Base-by-base conservation (phyloP, 1,284 basidiomycete species). In the Ustilago nuda region DNA sequence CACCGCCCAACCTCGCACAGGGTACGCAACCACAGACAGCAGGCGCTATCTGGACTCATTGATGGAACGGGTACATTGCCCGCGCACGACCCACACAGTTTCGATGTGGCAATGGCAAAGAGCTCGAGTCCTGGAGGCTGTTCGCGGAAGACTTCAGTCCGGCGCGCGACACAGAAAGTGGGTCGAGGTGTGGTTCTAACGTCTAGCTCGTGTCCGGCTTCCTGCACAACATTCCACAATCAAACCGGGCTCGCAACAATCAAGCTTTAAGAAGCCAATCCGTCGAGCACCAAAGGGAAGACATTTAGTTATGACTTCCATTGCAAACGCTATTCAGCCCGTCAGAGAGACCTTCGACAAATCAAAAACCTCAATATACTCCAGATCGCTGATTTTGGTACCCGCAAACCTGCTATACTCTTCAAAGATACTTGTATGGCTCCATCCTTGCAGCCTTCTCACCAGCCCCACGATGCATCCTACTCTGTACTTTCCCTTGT, bases 401-500 rank as follows among this genome's bases (percentile, higher is more conserved):
- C 82, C 82, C 2, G 82, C 82, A 60, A 85, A 84, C 5, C 83
- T 62, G 11, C 76, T 79, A 43, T 83, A 85, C 72, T 85, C 84
- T 41, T 84, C 83, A 56, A 84, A 83, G 54, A 85, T 83, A 53
- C 70, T 78, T 8, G 84, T 84, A 59, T 85, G 79, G 50, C 76
- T 82, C 84, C 84, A 85, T 11, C 82, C 79, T 45, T 85, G 84
- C 35, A 85, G 55, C 39, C 81, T 72, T 8, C 84, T 73, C 1
- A 85, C 36, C 60, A 82, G 60, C 2, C 82, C 84, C 0, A 82
- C 81, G 12, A 85, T 57, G 58, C 80, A 81, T 0, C 84, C 84
- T 8, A 84, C 83, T 30, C 84, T 66, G 56, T 84, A 84, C 59
- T 84, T 82, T 50, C 83, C 84, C 55, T 85, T 85, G 58, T 85